A percentile compares a stretch with the other conserved stretches of the same genome.
Evolutionary conservation across 1,139 yeast genomes (phyloP).

Genomic region (Scheffersomyces cryptocercus): DNA sequence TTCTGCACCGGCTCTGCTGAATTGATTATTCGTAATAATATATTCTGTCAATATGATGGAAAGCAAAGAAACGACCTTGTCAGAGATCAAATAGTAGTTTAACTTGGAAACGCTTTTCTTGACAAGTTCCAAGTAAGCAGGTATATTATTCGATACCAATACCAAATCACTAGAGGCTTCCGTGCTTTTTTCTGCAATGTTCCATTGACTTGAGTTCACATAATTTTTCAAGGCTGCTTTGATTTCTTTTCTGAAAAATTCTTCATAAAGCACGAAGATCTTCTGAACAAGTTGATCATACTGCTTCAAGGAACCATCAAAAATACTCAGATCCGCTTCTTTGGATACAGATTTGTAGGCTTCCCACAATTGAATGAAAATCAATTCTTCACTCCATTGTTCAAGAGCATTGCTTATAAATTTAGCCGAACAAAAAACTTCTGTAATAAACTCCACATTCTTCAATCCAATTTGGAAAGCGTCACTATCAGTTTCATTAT

Average conservation of each 20-base stretch:
- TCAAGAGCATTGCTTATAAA: slow-evolving; percentile 54
- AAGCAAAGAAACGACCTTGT: slow-evolving; percentile 46
- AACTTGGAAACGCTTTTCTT: slow-evolving; percentile 28
- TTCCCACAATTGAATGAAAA: slow-evolving; percentile 64
- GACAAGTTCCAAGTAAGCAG: slow-evolving; percentile 36
- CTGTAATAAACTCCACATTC: slow-evolving; percentile 56
- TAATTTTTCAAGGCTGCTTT: slow-evolving; percentile 53
- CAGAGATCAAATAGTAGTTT: slow-evolving; percentile 31
- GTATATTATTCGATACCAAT: slow-evolving; percentile 33
- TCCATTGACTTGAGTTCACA: slow-evolving; percentile 45
- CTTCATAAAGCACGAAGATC: slow-evolving; percentile 40
- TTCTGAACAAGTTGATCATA: slow-evolving; percentile 43
- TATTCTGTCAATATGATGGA: slow-evolving; percentile 56
- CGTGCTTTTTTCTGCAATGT: slow-evolving; percentile 11
- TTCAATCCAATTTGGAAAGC: slow-evolving; percentile 41
- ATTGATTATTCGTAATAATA: slow-evolving; percentile 64
- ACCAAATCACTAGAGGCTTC: slow-evolving; percentile 38
- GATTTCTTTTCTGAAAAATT: slow-evolving; percentile 52
- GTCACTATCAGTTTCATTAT: slow-evolving; percentile 31
- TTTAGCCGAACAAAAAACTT: slow-evolving; percentile 61
- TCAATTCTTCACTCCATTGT: slow-evolving; percentile 64
- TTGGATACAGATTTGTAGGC: slow-evolving; percentile 34
- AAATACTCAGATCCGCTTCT: slow-evolving; percentile 44
- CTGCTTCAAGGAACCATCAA: slow-evolving; percentile 52
- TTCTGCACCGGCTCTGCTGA: slow-evolving; percentile 53